Evolutionary conservation across 192 early-diverging fungal species (phyloP).

Genomic region (Cladochytrium replicatum): DNA sequence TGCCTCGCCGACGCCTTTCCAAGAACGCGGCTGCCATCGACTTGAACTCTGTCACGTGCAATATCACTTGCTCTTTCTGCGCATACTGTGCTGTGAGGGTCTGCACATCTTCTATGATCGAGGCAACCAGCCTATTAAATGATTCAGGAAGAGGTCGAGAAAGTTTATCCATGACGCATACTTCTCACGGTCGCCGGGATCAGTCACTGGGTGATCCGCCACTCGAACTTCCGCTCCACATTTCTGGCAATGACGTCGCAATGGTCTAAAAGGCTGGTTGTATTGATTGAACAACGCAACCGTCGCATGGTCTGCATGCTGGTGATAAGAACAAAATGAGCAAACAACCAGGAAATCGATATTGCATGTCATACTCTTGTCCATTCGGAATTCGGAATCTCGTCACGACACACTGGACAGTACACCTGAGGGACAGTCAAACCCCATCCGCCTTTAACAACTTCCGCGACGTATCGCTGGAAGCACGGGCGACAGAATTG

Average conservation of each 20-base stretch:
- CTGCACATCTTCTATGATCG: too few species aligned
- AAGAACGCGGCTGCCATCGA: too few species aligned
- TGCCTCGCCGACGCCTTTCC: too few species aligned
- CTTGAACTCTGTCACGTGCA: too few species aligned
- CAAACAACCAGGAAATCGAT: neutral
- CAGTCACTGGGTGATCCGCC: neutral
- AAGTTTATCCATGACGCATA: too few species aligned
- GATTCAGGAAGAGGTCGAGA: too few species aligned
- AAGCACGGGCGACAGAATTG: conserved; percentile 19
- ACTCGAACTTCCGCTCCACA: conserved; percentile 5
- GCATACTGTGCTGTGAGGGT: too few species aligned
- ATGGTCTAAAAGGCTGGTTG: conserved; percentile 12
- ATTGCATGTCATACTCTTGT: conserved; percentile 7
- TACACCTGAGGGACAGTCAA: conserved; percentile 8
- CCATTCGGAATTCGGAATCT: conserved; percentile 6
- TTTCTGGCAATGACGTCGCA: conserved; percentile 6
- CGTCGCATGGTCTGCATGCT: conserved; percentile 12
- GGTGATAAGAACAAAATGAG: neutral
- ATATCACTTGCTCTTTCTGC: too few species aligned
- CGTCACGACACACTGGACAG: conserved; percentile 10
- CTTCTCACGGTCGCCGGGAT: neutral
- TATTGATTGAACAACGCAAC: conserved; percentile 12
- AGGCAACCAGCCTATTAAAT: too few species aligned
- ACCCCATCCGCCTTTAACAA: conserved; percentile 14
- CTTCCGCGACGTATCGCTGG: conserved; percentile 4